Evolutionary conservation across 306 rosid genomes (phyloP).

Genomic region (Cicer yamashitae): DNA sequence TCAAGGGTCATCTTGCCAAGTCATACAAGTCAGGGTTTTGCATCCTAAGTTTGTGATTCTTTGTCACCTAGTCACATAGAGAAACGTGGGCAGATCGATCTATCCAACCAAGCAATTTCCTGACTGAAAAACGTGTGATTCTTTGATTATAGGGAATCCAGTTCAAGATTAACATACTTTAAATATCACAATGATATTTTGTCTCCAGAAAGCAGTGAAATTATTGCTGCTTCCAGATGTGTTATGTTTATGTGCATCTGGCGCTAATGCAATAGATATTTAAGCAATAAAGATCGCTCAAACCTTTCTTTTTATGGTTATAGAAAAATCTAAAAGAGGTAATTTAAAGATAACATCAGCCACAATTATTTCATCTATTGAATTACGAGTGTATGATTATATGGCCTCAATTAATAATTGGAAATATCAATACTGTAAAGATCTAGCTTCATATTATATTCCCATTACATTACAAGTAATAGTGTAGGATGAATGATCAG

Average conservation of each 20-base stretch:
- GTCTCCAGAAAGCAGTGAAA: constrained; percentile 18
- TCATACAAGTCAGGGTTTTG: no score
- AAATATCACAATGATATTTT: constrained; percentile 32
- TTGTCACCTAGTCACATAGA: no score
- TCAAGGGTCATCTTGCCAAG: no score
- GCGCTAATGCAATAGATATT: constrained; percentile 7
- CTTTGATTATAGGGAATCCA: not conserved
- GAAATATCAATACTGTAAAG: constrained; percentile 37
- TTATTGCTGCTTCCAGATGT: not conserved
- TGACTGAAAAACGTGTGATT: not conserved
- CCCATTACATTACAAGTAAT: no score
- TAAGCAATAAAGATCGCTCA: constrained; percentile 19
- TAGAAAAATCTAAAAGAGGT: constrained; percentile 8
- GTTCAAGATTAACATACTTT: not conserved
- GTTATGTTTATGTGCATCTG: constrained; percentile 1
- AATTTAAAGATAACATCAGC: not conserved
- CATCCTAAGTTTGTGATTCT: no score
- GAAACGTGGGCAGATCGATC: not conserved
- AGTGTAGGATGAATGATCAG: no score
- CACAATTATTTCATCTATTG: not conserved
- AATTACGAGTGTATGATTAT: constrained; percentile 19
- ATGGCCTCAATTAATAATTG: constrained; percentile 16
- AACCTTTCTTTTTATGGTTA: not conserved
- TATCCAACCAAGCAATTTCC: not conserved
- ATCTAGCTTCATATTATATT: no score